Percentiles rank a stretch among this genome's conserved stretches.
Evolutionary conservation across 768 basidiomycete species (phyloP).

Genomic region (Mycena galopus): DNA sequence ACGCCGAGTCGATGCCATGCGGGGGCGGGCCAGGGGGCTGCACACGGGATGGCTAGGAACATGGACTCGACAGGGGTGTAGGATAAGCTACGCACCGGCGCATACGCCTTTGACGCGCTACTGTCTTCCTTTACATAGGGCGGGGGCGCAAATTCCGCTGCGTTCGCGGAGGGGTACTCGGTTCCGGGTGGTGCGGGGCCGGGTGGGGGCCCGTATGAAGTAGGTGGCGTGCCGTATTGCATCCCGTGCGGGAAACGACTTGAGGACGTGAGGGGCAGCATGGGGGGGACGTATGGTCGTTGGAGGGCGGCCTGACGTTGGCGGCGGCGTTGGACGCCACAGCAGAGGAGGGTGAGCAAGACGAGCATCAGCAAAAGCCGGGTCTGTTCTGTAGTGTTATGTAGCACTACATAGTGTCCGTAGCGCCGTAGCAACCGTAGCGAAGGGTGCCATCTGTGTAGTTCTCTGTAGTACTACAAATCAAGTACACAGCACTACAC

Average conservation of each 20-base stretch:
- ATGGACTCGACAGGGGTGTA: too few relatives aligned
- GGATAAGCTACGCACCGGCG: conserved; percentile 15
- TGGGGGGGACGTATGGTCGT: neutral
- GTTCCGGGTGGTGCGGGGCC: neutral
- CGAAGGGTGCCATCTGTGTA: too few relatives aligned
- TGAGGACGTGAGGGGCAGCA: neutral
- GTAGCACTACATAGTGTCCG: too few relatives aligned
- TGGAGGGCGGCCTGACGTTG: neutral
- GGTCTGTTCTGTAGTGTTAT: too few relatives aligned
- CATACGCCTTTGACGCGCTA: neutral
- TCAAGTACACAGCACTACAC: too few relatives aligned
- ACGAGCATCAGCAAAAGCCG: too few relatives aligned
- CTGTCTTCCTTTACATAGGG: conserved; percentile 32
- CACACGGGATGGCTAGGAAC: too few relatives aligned
- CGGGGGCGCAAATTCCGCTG: conserved; percentile 30
- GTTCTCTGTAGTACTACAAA: too few relatives aligned
- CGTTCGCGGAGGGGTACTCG: conserved; percentile 24
- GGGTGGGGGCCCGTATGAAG: neutral
- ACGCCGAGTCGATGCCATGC: conserved; percentile 16
- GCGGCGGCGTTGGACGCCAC: conserved; percentile 25
- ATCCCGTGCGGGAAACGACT: conserved; percentile 21
- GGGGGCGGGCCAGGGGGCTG: conserved; percentile 30
- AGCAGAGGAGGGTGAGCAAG: conserved; percentile 23
- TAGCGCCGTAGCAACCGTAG: too few relatives aligned
- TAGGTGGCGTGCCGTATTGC: conserved; percentile 7